phyloP scores from a whole-genome alignment of 768 basidiomycete genomes.

The Lactifluus piperatus region DNA sequence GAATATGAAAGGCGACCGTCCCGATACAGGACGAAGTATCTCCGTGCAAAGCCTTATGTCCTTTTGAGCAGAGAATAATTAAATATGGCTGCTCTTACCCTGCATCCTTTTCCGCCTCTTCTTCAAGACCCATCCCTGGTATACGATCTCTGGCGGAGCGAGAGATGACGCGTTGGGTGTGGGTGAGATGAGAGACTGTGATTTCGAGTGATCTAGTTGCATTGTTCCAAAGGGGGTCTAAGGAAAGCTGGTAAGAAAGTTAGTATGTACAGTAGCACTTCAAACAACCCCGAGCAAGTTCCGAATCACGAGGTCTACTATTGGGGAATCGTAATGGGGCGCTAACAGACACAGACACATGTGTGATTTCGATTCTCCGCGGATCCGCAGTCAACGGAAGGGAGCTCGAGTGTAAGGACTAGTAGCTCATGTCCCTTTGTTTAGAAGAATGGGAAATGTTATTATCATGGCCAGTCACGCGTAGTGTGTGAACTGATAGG shows the following conservation, averaged over 20 bases:
- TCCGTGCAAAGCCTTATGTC: slow-evolving; percentile 66
- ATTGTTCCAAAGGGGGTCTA: background rate
- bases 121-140: slow-evolving; percentile 77
- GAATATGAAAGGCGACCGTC: slow-evolving; percentile 70
- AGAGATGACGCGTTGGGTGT: background rate
- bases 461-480: background rate
- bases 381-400: too few species aligned
- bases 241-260: background rate
- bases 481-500: background rate
- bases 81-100: slow-evolving; percentile 36
- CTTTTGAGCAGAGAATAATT: background rate
- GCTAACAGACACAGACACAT: background rate
- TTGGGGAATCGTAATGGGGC: background rate
- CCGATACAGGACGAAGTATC: slow-evolving; percentile 64
- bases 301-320: background rate
- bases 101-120: slow-evolving; percentile 86
- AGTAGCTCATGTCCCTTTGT: background rate
- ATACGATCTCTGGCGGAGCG: slow-evolving; percentile 29
- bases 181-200: background rate
- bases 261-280: too few species aligned
- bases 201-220: background rate
- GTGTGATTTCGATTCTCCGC: background rate
- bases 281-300: background rate
- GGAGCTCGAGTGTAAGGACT: background rate
- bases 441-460: background rate